Evolutionary conservation across 2,329 filamentous ascomycete species (phyloP), one percentile per base, ranked within the genome.

Genomic region (Fusarium sp.): DNA sequence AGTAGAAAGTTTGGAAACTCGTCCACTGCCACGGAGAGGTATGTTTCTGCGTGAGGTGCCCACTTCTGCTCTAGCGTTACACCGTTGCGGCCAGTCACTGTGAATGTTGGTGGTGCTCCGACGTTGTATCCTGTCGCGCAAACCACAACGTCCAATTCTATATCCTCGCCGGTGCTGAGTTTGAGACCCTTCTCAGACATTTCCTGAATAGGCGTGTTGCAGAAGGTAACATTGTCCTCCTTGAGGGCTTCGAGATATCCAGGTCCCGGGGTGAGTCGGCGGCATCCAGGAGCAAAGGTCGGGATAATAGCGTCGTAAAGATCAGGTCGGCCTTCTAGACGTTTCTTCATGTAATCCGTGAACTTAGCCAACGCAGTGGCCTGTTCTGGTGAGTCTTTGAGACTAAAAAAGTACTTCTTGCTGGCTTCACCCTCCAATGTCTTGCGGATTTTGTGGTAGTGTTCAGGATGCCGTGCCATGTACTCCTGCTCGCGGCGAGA

Each of bases 1-100:
- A 85, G 79, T 44, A 86, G 78, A 64, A 81, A 79, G 76, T 86
- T 86, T 4, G 84, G 84, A 69, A 86, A 85, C 4, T 77, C 75
- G 69, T 84, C 82, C 36, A 82, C 79, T 16, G 81, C 79, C 0
- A 86, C 55, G 2, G 81, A 81, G 4, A 86, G 77, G 70, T 85
- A 86, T 16, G 78, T 78, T 40, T 82, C 78, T 2, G 82, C 79
- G 33, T 77, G 72, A 2, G 74, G 69, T 6, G 67, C 69, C 79
- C 82, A 86, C 33, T 80, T 79, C 14, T 80, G 66, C 2, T 73
- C 58, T 4, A 86, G 77, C 4, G 77, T 75, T 11, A 75, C 64
- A 10, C 78, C 79, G 33, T 68, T 64, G n/a, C 76, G 77, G 6
- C 84, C 83, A 2, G 77, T 69, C 6, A 85, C 72, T 6, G 76